Percentiles rank a stretch among this genome's conserved stretches.
Evolutionary conservation across 2,329 filamentous ascomycete genomes (phyloP).

Genomic region (Teratosphaeria gauchensis): DNA sequence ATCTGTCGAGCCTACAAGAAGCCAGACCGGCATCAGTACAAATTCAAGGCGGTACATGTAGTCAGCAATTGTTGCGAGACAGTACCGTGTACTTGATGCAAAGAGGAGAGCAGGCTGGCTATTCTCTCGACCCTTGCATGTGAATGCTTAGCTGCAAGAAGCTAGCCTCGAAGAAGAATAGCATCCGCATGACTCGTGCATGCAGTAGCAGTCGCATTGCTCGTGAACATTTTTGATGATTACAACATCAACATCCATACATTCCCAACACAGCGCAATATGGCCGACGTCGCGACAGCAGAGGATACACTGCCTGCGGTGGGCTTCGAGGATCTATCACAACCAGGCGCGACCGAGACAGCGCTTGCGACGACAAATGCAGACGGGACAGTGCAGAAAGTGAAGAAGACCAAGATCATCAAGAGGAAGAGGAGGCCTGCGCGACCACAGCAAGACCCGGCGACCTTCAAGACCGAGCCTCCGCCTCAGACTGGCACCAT

Average conservation of each 20-base stretch:
- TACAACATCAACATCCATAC: background rate
- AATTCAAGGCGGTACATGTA: too few species aligned
- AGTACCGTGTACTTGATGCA: too few species aligned
- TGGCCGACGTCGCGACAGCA: constrained; percentile 12
- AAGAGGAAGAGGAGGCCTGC: constrained; percentile 85
- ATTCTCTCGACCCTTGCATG: background rate
- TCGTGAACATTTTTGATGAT: background rate
- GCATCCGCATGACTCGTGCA: background rate
- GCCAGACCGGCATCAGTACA: too few species aligned
- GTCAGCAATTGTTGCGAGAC: too few species aligned
- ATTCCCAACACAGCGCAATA: background rate
- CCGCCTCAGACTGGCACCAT: constrained; percentile 88
- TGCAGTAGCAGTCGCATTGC: background rate
- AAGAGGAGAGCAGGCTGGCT: too few species aligned
- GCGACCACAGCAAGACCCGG: constrained; percentile 79
- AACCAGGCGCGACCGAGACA: constrained; percentile 9
- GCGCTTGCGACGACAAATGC: constrained; percentile 15
- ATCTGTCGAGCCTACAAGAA: too few species aligned
- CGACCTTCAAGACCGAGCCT: constrained; percentile 70
- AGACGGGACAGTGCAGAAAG: constrained; percentile 33
- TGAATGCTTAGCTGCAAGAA: background rate
- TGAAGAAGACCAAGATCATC: constrained; percentile 84
- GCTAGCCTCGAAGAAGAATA: background rate
- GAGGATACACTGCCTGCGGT: constrained; percentile 3
- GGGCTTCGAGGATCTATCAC: constrained; percentile 14